Percentiles rank a stretch among this genome's conserved stretches.
These are phyloP conservation scores for Aegilops umbellulata DNA, from an alignment of 176 grass and related monocot species.

Conservation along the genomic window DNA sequence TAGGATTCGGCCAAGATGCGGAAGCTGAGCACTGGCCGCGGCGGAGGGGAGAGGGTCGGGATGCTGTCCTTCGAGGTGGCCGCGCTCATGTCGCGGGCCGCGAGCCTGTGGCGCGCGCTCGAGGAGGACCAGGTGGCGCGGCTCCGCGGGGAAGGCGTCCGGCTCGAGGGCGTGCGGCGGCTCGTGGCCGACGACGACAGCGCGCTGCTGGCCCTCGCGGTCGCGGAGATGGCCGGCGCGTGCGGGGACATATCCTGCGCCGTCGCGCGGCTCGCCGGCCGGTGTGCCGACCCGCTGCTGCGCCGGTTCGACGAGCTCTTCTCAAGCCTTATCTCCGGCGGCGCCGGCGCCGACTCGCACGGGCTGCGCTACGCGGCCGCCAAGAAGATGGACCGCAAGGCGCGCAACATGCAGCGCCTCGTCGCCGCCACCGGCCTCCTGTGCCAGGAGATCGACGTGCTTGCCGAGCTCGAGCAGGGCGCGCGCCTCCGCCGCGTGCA, in stretches of 20 bases:
- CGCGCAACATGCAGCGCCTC: constrained; percentile 75
- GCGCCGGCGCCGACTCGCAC: constrained; percentile 37
- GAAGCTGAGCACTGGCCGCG: constrained; percentile 30
- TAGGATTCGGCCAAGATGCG: constrained; percentile 24
- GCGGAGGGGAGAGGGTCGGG: constrained; percentile 42
- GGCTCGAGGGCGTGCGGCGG: constrained; percentile 61
- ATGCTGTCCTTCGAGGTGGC: constrained; percentile 65
- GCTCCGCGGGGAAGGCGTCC: constrained; percentile 33
- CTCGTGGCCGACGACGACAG: constrained; percentile 60
- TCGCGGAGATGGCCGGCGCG: constrained; percentile 46
- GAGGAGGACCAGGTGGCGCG: constrained; percentile 27
- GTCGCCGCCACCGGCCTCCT: constrained; percentile 48
- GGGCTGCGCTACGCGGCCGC: constrained; percentile 43
- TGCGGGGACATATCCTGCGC: constrained; percentile 31
- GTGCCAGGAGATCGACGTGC: constrained; percentile 68
- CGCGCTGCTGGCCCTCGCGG: constrained; percentile 50
- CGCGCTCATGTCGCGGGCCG: constrained; percentile 51
- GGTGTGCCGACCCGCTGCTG: constrained; percentile 59
- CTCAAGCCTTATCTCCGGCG: constrained; percentile 34
- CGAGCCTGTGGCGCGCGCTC: constrained; percentile 67
- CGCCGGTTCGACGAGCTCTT: constrained; percentile 55
- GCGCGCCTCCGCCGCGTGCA: constrained; percentile 15
- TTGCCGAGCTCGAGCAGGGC: constrained; percentile 72
- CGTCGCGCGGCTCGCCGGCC: constrained; percentile 27
- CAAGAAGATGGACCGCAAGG: constrained; percentile 79